These are phyloP conservation scores for Aspergillus nomiae DNA, from an alignment of 2,329 filamentous ascomycete genomes.

Conservation along the genomic window DNA sequence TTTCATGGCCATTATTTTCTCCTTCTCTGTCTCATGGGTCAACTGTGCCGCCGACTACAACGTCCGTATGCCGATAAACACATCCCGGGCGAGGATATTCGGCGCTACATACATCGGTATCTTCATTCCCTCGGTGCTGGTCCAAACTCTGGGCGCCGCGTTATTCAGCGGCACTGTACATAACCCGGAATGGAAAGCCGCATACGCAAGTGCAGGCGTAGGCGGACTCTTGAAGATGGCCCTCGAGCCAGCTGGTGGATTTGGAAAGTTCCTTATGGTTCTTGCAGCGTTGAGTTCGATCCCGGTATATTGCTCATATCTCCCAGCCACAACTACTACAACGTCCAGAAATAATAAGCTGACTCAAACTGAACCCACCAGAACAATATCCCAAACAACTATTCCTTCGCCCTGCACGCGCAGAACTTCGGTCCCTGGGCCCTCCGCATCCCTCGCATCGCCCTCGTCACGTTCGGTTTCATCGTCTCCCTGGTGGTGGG, in stretches of 20 bases:
- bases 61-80: conserved; percentile 40
- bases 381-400: conserved; percentile 43
- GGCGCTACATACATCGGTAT: conserved; percentile 20
- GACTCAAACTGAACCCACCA: conserved; percentile 12
- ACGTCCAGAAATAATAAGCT: no score
- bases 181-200: conserved; percentile 29
- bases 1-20: conserved; percentile 41
- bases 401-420: conserved; percentile 38
- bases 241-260: conserved; percentile 34
- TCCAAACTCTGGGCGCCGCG: conserved; percentile 36
- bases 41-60: conserved; percentile 43
- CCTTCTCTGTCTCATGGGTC: conserved; percentile 41
- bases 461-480: conserved; percentile 38
- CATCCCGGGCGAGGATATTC: conserved; percentile 36
- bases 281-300: conserved; percentile 36
- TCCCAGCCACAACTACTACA: no score
- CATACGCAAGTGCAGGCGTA: conserved; percentile 29
- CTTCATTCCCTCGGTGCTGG: conserved; percentile 33
- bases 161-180: conserved; percentile 33
- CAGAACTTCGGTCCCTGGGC: conserved; percentile 40
- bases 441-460: conserved; percentile 32
- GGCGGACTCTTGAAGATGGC: conserved; percentile 36
- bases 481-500: conserved; percentile 35
- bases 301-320: conserved; percentile 22
- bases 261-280: conserved; percentile 39